A percentile compares a stretch with the other conserved stretches of the same genome.
These are phyloP conservation scores for Lactarius evosmus DNA, from an alignment of 768 basidiomycete genomes.

Conservation along the genomic window DNA sequence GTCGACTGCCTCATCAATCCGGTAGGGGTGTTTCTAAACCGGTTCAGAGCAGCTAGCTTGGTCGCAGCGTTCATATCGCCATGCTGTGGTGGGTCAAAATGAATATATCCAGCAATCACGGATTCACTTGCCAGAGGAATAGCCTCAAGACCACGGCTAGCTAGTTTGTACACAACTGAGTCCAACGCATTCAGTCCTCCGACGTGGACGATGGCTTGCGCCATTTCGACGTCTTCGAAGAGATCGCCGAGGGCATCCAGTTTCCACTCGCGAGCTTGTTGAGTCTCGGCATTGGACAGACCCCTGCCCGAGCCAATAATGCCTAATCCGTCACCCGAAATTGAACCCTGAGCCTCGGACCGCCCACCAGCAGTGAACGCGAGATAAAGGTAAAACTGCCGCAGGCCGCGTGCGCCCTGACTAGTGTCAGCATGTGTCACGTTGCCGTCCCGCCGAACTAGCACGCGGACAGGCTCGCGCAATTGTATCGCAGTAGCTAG, in stretches of 20 bases:
- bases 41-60: slow-evolving; percentile 77
- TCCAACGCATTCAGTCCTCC: slow-evolving; percentile 86
- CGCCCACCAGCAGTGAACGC: slow-evolving; percentile 88
- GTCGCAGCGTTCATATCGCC: slow-evolving; percentile 88
- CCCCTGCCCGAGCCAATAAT: slow-evolving; percentile 93
- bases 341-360: slow-evolving; percentile 46
- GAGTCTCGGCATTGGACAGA: slow-evolving; percentile 74
- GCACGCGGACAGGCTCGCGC: slow-evolving; percentile 94
- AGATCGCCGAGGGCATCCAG: slow-evolving; percentile 87
- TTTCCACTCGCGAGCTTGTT: slow-evolving; percentile 91
- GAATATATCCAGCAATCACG: slow-evolving; percentile 6
- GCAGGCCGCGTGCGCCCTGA: slow-evolving; percentile 77
- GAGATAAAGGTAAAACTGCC: slow-evolving; percentile 95
- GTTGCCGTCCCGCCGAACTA: slow-evolving; percentile 89
- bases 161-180: slow-evolving; percentile 86
- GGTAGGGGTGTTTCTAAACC: slow-evolving; percentile 64
- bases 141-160: slow-evolving; percentile 80
- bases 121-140: slow-evolving; percentile 71
- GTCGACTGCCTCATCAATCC: slow-evolving; percentile 60
- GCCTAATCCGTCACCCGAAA: slow-evolving; percentile 62
- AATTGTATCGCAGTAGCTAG: slow-evolving; percentile 91
- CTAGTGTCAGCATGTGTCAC: slow-evolving; percentile 64
- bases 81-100: slow-evolving; percentile 50
- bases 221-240: slow-evolving; percentile 80
- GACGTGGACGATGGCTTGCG: slow-evolving; percentile 82